Evolutionary conservation across 2,329 filamentous ascomycete genomes (phyloP), one percentile per base, ranked within the genome.

Genomic region (Botrytis fragariae): DNA sequence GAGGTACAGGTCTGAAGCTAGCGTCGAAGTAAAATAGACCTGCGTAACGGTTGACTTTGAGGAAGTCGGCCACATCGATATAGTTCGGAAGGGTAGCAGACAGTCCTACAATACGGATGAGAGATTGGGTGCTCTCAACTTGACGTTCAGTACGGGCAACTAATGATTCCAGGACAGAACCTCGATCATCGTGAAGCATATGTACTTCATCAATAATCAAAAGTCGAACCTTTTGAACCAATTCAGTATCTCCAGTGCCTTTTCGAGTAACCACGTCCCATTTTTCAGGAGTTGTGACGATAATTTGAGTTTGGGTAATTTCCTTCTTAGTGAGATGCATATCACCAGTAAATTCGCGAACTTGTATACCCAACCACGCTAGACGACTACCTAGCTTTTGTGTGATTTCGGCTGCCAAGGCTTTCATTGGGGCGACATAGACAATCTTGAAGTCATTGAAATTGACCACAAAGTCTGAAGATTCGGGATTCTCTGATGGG

Each of bases 201-300:
- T 99, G 96, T 1, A 99, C 96, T 84, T 99, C 96, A 82, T 99
- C 96, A 75, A 99, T 98, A 79, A 99, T 98, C 74, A 99, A 87
- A 2, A 99, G 86, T 18, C 95, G 90, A 37, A 99, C 96, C 81
- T 99, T 99, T 79, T 99, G 96, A 22, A 99, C 97, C 4, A 99
- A 88, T 81, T 98, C 96, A 0, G 96, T 98, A 81, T 99, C 96
- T 25, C 97, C 96, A 1, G 95, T 98, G 73, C 95, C 97, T 83
- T 98, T 99, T 75, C 96, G 89, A 4, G 96, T 99, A 8, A 99
- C 93, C 0, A 99, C 96, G 81, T 99, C 96, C 97, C 97, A 99
- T 83, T 99, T 99, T 83, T 99, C 96, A 51, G 96, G 96, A 0
- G 96, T 99, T 0, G 97, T 99, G 68, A 99, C 96, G 74, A 99